A percentile compares a stretch with the other conserved stretches of the same genome.
phyloP scores from a whole-genome alignment of 1,284 basidiomycete species.

The Boletus sp. region DNA sequence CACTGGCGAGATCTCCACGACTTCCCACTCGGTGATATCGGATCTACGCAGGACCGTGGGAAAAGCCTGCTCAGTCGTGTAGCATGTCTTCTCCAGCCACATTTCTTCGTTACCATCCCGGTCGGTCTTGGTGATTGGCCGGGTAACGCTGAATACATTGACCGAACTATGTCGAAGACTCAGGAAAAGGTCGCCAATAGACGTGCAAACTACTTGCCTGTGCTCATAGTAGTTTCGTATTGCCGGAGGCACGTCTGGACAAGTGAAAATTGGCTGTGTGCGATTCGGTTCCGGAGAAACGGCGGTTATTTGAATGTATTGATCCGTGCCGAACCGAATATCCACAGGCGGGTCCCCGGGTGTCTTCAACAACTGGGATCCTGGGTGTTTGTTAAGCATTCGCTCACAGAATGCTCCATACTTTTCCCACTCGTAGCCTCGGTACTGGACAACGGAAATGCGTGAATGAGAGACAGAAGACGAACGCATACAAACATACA shows the following conservation, averaged over 20 bases:
- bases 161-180: constrained; percentile 53
- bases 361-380: constrained; percentile 76
- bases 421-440: constrained; percentile 89
- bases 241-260: constrained; percentile 76
- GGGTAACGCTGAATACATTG: constrained; percentile 75
- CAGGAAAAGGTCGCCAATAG: background rate
- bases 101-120: constrained; percentile 65
- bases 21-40: constrained; percentile 75
- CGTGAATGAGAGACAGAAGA: background rate
- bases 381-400: constrained; percentile 89
- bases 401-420: constrained; percentile 86
- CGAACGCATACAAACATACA: constrained; percentile 42
- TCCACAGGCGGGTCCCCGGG: constrained; percentile 78
- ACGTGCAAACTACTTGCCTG: constrained; percentile 43
- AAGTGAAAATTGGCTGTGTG: constrained; percentile 75
- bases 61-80: constrained; percentile 86
- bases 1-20: constrained; percentile 83
- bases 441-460: constrained; percentile 53
- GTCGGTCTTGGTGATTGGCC: constrained; percentile 61
- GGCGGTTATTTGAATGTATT: constrained; percentile 85
- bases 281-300: constrained; percentile 86
- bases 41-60: constrained; percentile 90
- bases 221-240: constrained; percentile 88
- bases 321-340: constrained; percentile 74
- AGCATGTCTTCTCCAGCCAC: constrained; percentile 88